phyloP scores from a whole-genome alignment of 2,329 filamentous ascomycete species.

The Scytalidium sp. region DNA sequence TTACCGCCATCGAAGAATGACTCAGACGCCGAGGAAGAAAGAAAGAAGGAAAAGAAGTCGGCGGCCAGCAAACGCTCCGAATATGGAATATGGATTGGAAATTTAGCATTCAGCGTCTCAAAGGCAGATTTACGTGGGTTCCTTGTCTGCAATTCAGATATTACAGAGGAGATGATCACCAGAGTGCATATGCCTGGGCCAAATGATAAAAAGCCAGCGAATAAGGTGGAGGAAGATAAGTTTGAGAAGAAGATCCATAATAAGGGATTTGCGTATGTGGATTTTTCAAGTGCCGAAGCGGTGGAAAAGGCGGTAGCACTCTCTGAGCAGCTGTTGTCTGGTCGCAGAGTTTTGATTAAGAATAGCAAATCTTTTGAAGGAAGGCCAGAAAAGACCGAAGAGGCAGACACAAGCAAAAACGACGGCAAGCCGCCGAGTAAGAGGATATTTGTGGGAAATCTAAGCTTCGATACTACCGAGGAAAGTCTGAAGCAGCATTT shows the following conservation, averaged over 20 bases:
- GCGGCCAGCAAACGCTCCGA: constrained; percentile 63
- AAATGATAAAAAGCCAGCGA: constrained; percentile 36
- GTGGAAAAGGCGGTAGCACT: constrained; percentile 75
- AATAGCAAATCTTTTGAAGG: constrained; percentile 87
- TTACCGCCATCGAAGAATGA: constrained; percentile 39
- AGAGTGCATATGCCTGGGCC: constrained; percentile 59
- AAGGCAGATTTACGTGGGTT: constrained; percentile 74
- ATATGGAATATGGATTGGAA: constrained; percentile 93
- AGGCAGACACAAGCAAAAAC: constrained; percentile 24
- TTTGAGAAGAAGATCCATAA: constrained; percentile 46
- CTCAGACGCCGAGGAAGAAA: constrained; percentile 38
- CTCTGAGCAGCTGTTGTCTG: constrained; percentile 76
- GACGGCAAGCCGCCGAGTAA: constrained; percentile 67
- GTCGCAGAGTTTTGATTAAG: constrained; percentile 88
- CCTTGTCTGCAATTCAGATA: constrained; percentile 69
- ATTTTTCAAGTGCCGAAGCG: constrained; percentile 68
- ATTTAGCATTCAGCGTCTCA: constrained; percentile 80
- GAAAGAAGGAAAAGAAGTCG: constrained; percentile 37
- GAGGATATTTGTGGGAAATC: constrained; percentile 85
- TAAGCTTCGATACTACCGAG: constrained; percentile 77
- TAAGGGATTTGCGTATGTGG: constrained; percentile 94
- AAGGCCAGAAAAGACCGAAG: constrained; percentile 65
- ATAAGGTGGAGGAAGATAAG: constrained; percentile 26
- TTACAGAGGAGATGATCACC: constrained; percentile 71
- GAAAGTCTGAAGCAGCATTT: constrained; percentile 82